Base-by-base conservation (phyloP, 352 stramenopile species). In the Globisporangium megalacanthum region DNA sequence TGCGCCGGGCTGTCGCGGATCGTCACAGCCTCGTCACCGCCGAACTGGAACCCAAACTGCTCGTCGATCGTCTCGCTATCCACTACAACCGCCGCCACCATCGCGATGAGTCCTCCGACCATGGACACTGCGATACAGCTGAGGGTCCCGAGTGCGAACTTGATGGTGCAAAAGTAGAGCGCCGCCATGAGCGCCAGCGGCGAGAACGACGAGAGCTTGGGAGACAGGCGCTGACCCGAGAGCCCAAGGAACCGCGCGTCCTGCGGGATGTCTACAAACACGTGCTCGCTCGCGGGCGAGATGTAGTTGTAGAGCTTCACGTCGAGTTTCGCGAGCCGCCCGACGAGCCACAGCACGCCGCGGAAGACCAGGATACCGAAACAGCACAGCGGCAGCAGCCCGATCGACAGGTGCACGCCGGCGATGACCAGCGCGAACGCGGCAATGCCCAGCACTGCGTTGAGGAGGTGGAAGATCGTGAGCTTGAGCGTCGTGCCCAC, bases 141-240 rank as follows among this genome's bases (percentile, higher is more conserved):
- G 11, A 65, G 25, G 29, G 86, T 67, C n/a, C 72, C 67, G 8
- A 89, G 11, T 1, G 70, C 70, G 44, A 88, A 80, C 65, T 91
- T 91, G 62, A 88, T 63, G 1, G 75, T 77, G 41, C 62, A 37
- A 39, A 91, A 89, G 64, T 91, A 91, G 11, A 91, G 54, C 29
- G 64, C 69, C 2, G 69, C 78, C 44, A 83, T 68, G 37, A 91
- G 60, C 29, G 74, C 74, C n/a, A 85, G 62, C 6, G 76, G 78
- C 48, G 80, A 90, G 35, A 88, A 72, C 42, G 71, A 69, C 37
- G 65, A 62, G 41, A 90, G 54, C 29, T 66, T 69, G 5, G 80
- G 66, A n/a, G 80, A 68, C 8, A 90, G 56, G 0, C 76, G 76
- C 37, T 70, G 39, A 45, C 39, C 9, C 39, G 39, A 4, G 39